Base-by-base conservation (phyloP, 2,329 filamentous ascomycete genomes). In the Sphaceloma murrayae region DNA sequence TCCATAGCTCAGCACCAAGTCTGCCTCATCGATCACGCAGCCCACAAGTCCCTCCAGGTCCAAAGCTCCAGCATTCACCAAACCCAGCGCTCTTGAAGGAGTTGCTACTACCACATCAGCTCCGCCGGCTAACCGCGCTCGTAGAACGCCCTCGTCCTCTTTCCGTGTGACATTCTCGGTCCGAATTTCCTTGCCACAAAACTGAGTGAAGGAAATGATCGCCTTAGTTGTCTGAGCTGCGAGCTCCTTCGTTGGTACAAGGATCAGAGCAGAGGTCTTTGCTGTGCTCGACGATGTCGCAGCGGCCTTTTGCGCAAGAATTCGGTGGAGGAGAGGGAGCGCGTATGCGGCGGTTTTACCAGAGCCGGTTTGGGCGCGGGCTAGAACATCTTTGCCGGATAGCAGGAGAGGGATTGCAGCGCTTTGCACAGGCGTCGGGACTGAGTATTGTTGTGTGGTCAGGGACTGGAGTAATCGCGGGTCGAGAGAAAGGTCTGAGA, bases 341-440 rank as follows among this genome's bases (percentile, higher is more conserved):
- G 94, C 69, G 60, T 96, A 96, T 39, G 91, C 89, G n/a, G 86
- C 86, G 8, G 91, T 98, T 72, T 98, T 98, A 53, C 91, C 91
- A 3, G 88, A 94, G 9, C 91, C 91, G 4, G 91, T 96, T 63
- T 89, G 93, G 27, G 89, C 86, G 58, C 89, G 87, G 45, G 87
- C 88, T 73, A 49, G n/a, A 43, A 43, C 2, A 70, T 96, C 87
- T 57, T 85, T 81, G 9, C 91, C 89, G 51, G 87, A 78, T 13
- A 96, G 70, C 16, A 85, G 86, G 27, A 95, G 67, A 1, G 91
- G 91, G 50, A 98, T 94, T 1, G 85, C 85, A 62, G 82, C 81
- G 31, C 78, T 75, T 64, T 98, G 91, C 1, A 96, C 84, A 9
- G 81, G 74, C n/a, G 91, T 96, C 10, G 91, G 91, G 47, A 79